Conservation (phyloP, 1,284 basidiomycete species). For the Papiliotrema fonsecae region DNA sequence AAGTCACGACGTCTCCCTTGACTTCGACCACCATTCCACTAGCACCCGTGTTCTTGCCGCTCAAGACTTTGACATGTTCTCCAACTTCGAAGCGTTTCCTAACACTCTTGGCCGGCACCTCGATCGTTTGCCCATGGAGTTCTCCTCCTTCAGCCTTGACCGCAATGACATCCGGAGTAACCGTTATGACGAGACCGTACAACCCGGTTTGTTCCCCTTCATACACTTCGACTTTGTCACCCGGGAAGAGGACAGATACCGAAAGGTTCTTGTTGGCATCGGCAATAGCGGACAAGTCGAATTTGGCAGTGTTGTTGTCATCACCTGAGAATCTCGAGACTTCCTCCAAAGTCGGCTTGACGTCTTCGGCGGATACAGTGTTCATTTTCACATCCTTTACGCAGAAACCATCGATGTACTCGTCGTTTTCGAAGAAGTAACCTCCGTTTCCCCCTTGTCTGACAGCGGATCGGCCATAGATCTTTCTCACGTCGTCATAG, state of each 20-base stretch:
- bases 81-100: slow-evolving; percentile 93
- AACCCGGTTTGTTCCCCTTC: slow-evolving; percentile 95
- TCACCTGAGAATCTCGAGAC: slow-evolving; percentile 79
- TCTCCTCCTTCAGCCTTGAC: slow-evolving; percentile 60
- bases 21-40: slow-evolving; percentile 94
- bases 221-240: slow-evolving; percentile 95
- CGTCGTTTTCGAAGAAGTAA: slow-evolving; percentile 86
- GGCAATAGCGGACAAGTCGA: slow-evolving; percentile 44
- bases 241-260: slow-evolving; percentile 87
- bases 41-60: slow-evolving; percentile 89
- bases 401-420: slow-evolving; percentile 89
- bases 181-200: slow-evolving; percentile 84
- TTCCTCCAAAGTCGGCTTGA: slow-evolving; percentile 93
- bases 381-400: slow-evolving; percentile 91
- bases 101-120: slow-evolving; percentile 82
- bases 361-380: slow-evolving; percentile 76
- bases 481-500: slow-evolving; percentile 84
- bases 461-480: slow-evolving; percentile 73
- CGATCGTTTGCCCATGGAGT: slow-evolving; percentile 65
- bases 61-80: slow-evolving; percentile 98
- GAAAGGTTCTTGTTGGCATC: slow-evolving; percentile 41
- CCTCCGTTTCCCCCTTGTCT: slow-evolving; percentile 58
- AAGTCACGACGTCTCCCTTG: slow-evolving; percentile 84
- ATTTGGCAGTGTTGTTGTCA: slow-evolving; percentile 26
- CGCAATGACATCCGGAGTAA: slow-evolving; percentile 80